Base-by-base conservation (phyloP, 2,329 filamentous ascomycete genomes). In the Penicillium sp. region DNA sequence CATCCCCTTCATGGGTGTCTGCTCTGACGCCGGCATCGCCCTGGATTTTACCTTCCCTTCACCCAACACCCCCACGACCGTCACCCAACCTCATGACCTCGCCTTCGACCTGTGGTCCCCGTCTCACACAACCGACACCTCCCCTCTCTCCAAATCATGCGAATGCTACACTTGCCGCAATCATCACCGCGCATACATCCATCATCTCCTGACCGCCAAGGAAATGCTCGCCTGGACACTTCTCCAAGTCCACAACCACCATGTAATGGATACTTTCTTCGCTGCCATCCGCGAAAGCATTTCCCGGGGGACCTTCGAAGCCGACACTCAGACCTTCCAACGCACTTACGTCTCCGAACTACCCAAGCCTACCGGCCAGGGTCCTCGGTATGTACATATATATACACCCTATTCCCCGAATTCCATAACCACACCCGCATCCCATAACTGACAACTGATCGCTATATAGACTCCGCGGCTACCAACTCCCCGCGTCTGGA, bases 181-280 rank as follows among this genome's bases (percentile, higher is more conserved):
- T n/a, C 91, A 97, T 67, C 88, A 95, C 69, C 77, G 84, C 43
- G 91, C 93, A 0, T 98, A 87, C 68, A 64, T 98, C 32, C 85
- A 89, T 57, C 93, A 98, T 67, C 77, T 97, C 1, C 79, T 98
- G 5, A 77, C 81, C 41, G 89, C 93, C 1, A 94, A 90, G 64
- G 93, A 98, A 69, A 97, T 98, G 93, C 81, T 96, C 5, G 91
- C 85, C 21, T 98, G 93, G 93, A 87, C 85, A 0, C 76, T 98
- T 6, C 76, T 98, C 6, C 91, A 97, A 67, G 78, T 95, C 4
- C 93, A 98, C 71, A 98, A 98, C 66, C 83, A 93, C 65, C 77
- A 83, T 53, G 71, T 85, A 7, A 69, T 95, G 46, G 77, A 80
- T 40, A 61, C 71, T 0, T 95, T 97, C 72, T 95, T 97, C 67